Evolutionary conservation across 2,329 filamentous ascomycete species (phyloP).

Genomic region (Pseudogymnoascus sp.): DNA sequence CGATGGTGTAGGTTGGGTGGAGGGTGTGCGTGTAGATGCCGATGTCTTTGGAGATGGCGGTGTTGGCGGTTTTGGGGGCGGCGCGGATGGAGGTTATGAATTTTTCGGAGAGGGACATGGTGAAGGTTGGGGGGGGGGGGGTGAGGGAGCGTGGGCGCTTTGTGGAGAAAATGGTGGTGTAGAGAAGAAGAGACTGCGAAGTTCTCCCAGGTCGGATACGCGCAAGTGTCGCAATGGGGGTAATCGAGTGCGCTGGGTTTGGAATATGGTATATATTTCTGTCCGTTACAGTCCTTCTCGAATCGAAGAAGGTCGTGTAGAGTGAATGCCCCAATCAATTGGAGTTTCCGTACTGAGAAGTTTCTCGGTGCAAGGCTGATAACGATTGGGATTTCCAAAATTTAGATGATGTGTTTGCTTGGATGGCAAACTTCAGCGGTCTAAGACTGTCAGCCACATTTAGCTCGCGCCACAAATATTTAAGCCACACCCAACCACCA

Average conservation of each 20-base stretch:
- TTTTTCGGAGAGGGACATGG: conserved; percentile 39
- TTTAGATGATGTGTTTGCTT: neutral
- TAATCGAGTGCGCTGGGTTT: neutral
- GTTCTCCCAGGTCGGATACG: neutral
- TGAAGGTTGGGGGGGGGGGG: neutral
- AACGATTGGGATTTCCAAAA: neutral
- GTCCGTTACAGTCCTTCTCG: neutral
- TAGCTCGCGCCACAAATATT: neutral
- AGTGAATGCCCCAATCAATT: neutral
- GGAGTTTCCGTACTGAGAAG: neutral
- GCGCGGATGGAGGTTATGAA: conserved; percentile 52
- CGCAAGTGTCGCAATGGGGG: neutral
- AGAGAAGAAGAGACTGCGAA: neutral
- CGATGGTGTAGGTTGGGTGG: conserved; percentile 67
- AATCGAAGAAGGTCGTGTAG: neutral
- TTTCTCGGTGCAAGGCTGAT: neutral
- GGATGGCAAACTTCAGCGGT: neutral
- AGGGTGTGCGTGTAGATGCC: conserved; percentile 81
- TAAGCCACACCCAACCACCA: neutral
- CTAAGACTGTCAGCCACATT: neutral
- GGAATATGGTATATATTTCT: neutral
- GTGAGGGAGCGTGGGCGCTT: conserved; percentile 5
- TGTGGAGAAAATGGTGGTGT: neutral
- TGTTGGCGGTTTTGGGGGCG: conserved; percentile 50
- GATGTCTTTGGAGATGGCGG: conserved; percentile 63